phyloP scores from a whole-genome alignment of 1,284 basidiomycete genomes.

The Flammula alnicola region DNA sequence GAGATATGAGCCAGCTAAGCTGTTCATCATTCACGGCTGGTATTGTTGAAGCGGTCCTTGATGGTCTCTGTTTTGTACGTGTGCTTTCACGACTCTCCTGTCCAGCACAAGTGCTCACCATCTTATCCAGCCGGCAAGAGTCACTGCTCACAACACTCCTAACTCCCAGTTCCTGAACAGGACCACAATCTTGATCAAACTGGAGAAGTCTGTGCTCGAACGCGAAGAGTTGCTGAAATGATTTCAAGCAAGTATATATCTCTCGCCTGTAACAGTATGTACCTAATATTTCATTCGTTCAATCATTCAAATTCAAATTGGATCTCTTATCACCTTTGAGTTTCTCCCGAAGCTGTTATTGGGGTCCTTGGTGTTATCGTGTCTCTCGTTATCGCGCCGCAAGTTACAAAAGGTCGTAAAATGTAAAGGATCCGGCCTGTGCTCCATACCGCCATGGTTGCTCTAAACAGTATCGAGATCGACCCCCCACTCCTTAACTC shows the following conservation, averaged over 20 bases:
- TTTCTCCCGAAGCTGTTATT: slow-evolving; percentile 11
- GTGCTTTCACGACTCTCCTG: slow-evolving; percentile 8
- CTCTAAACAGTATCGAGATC: slow-evolving; percentile 53
- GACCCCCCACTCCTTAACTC: slow-evolving; percentile 72
- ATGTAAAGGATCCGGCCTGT: background rate
- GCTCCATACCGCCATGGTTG: slow-evolving; percentile 44
- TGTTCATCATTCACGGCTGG: slow-evolving; percentile 98
- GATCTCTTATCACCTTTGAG: background rate
- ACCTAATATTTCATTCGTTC: background rate
- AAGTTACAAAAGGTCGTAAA: background rate
- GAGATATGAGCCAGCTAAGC: slow-evolving; percentile 91
- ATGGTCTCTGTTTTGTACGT: slow-evolving; percentile 92
- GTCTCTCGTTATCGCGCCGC: background rate
- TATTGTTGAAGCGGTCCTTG: slow-evolving; percentile 95
- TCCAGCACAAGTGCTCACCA: slow-evolving; percentile 12
- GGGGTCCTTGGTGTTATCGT: slow-evolving; percentile 17
- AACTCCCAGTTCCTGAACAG: slow-evolving; percentile 81
- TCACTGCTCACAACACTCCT: slow-evolving; percentile 95
- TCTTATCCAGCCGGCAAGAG: slow-evolving; percentile 82
- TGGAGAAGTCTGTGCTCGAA: slow-evolving; percentile 88
- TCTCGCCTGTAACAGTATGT: slow-evolving; percentile 6
- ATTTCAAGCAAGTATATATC: slow-evolving; percentile 12
- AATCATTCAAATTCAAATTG: no score
- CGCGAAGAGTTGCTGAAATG: slow-evolving; percentile 81
- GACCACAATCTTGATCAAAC: slow-evolving; percentile 93